These are phyloP conservation scores for Calonectria multiphialidica DNA, from an alignment of 2,329 filamentous ascomycete genomes.

Conservation along the genomic window DNA sequence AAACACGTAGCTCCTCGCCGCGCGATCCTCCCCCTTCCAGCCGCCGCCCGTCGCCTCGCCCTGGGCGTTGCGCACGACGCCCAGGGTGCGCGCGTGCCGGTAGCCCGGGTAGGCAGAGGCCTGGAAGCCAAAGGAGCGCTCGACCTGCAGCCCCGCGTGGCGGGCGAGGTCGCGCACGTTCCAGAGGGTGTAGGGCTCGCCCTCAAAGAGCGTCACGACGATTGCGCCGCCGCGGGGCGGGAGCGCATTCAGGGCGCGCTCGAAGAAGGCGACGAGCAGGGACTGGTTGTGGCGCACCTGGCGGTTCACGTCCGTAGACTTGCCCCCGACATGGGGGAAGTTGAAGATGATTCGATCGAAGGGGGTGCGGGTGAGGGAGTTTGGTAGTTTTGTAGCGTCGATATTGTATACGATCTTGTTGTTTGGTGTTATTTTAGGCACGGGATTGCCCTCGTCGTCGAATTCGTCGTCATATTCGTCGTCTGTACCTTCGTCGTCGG, in stretches of 20 bases:
- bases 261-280: constrained; percentile 78
- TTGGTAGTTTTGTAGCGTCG: constrained; percentile 74
- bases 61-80: constrained; percentile 66
- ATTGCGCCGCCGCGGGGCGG: constrained; percentile 68
- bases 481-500: constrained; percentile 29
- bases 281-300: constrained; percentile 94
- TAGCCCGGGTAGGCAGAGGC: constrained; percentile 79
- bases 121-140: constrained; percentile 78
- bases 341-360: constrained; percentile 93
- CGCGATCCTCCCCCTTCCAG: constrained; percentile 57
- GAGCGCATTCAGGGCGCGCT: constrained; percentile 56
- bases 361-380: constrained; percentile 54
- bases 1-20: constrained; percentile 72
- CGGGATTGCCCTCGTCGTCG: constrained; percentile 30
- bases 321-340: constrained; percentile 95
- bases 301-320: constrained; percentile 92
- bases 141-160: constrained; percentile 78
- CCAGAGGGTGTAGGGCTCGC: constrained; percentile 95
- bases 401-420: constrained; percentile 68
- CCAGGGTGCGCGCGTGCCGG: constrained; percentile 78
- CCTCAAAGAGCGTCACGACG: constrained; percentile 90
- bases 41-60: constrained; percentile 56
- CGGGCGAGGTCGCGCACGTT: constrained; percentile 90
- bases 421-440: constrained; percentile 32
- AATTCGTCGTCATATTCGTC: constrained; percentile 34